These are phyloP conservation scores for Auriculariales sp. DNA, from an alignment of 768 basidiomycete species.

Conservation along the genomic window DNA sequence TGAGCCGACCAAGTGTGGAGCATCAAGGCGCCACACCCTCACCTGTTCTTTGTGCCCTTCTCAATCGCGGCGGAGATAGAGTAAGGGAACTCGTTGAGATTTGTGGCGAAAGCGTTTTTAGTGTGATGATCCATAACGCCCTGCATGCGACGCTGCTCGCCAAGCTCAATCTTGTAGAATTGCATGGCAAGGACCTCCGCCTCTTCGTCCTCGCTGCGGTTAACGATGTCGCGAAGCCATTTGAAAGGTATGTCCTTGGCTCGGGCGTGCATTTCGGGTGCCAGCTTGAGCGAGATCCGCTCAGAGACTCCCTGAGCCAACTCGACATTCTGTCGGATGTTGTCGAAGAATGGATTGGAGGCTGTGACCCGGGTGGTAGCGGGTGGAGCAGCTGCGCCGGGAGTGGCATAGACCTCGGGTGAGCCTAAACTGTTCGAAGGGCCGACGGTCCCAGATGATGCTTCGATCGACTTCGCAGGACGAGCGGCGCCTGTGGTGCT, in stretches of 20 bases:
- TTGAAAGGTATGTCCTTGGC: conserved; percentile 64
- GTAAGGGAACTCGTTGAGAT: conserved; percentile 48
- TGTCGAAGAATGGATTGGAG: conserved; percentile 90
- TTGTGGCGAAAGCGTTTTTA: conserved; percentile 25
- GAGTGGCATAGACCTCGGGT: not conserved
- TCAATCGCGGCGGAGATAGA: conserved; percentile 94
- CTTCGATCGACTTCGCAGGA: not conserved
- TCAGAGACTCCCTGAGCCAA: conserved; percentile 54
- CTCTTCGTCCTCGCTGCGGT: conserved; percentile 42
- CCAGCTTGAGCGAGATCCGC: conserved; percentile 60
- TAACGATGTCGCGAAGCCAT: conserved; percentile 65
- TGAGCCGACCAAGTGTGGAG: conserved; percentile 1
- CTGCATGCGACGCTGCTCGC: conserved; percentile 79
- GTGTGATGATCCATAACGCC: conserved; percentile 87
- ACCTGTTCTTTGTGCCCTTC: conserved; percentile 89
- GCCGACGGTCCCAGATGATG: too few species aligned
- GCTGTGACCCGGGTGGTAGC: conserved; percentile 19
- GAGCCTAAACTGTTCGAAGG: too few species aligned
- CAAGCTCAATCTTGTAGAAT: conserved; percentile 84
- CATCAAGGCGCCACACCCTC: conserved; percentile 10
- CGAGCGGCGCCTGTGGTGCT: conserved; percentile 7
- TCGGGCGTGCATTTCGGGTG: conserved; percentile 26
- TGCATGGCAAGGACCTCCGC: conserved; percentile 78
- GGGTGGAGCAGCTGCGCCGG: conserved; percentile 11
- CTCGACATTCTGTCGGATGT: conserved; percentile 78